A percentile compares a stretch with the other conserved stretches of the same genome.
Evolutionary conservation across 768 basidiomycete genomes (phyloP).

Genomic region (Russula sp.): DNA sequence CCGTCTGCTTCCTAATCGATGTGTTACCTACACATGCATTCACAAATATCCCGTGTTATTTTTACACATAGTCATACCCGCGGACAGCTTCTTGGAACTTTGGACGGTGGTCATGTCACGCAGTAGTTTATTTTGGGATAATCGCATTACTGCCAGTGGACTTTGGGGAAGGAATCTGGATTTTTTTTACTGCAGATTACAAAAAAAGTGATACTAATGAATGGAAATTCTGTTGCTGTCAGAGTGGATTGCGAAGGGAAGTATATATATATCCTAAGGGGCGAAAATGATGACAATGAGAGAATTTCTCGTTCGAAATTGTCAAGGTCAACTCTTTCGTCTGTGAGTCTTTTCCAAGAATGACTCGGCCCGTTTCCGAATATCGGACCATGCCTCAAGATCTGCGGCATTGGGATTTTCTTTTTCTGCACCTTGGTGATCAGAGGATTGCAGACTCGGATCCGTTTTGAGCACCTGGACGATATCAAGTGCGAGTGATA

Average conservation of each 20-base stretch:
- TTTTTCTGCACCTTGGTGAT: neutral
- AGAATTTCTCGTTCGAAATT: neutral
- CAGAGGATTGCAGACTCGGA: neutral
- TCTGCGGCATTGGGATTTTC: neutral
- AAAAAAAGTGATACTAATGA: neutral
- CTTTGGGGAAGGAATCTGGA: neutral
- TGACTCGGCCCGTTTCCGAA: conserved; percentile 13
- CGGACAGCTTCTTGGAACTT: neutral
- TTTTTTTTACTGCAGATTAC: neutral
- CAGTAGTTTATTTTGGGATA: conserved; percentile 29
- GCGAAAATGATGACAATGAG: neutral
- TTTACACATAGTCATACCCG: neutral
- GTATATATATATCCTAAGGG: neutral
- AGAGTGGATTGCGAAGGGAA: neutral
- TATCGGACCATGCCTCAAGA: neutral
- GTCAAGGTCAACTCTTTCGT: neutral
- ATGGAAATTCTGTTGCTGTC: no score
- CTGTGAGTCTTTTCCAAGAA: neutral
- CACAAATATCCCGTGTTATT: conserved; percentile 10
- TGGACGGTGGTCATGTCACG: neutral
- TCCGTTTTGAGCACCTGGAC: conserved; percentile 1
- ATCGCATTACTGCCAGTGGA: neutral
- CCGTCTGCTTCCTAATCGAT: neutral
- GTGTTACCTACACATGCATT: neutral
- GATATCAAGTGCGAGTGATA: conserved; percentile 15